Conservation (phyloP, 495 filamentous ascomycete species). For the Xylona heveae region DNA sequence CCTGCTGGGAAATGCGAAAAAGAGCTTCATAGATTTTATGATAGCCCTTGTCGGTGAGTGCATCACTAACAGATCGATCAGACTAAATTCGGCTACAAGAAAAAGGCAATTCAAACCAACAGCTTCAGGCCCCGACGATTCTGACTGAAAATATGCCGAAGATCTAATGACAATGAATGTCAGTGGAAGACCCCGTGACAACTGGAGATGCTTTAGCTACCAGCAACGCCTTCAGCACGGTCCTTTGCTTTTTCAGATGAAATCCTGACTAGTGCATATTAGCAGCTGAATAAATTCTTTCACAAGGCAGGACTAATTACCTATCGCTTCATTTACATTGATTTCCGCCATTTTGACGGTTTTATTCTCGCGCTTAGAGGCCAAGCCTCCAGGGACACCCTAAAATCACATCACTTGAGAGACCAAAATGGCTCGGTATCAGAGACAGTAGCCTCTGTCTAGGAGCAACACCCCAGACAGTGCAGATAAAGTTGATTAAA, state of each 20-base stretch:
- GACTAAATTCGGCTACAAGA: slow-evolving; percentile 8
- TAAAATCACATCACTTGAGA: no score
- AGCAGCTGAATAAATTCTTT: slow-evolving; percentile 2
- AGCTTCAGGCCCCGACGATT: slow-evolving; percentile 33
- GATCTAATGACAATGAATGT: slow-evolving; percentile 38
- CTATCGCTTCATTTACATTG: slow-evolving; percentile 9
- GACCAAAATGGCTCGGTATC: no score
- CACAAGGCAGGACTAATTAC: slow-evolving; percentile 5
- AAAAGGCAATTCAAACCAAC: slow-evolving; percentile 18
- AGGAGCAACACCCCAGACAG: no score
- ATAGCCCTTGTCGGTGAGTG: slow-evolving; percentile 51
- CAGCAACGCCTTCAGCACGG: slow-evolving; percentile 27
- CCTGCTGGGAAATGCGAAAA: slow-evolving; percentile 43
- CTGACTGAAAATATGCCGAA: slow-evolving; percentile 40
- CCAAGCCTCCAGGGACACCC: no score
- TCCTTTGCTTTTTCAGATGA: slow-evolving; percentile 32
- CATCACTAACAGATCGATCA: slow-evolving; percentile 14
- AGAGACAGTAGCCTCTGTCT: no score
- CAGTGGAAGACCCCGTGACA: slow-evolving; percentile 30
- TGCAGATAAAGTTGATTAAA: no score
- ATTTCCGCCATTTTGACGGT: slow-evolving; percentile 7
- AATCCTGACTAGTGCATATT: slow-evolving; percentile 15
- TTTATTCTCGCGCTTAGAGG: no score
- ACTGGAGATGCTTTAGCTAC: slow-evolving; percentile 15
- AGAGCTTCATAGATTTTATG: slow-evolving; percentile 66